These are phyloP conservation scores for Endotrypanum monterogeii DNA, from an alignment of 208 protist species.

Conservation along the genomic window DNA sequence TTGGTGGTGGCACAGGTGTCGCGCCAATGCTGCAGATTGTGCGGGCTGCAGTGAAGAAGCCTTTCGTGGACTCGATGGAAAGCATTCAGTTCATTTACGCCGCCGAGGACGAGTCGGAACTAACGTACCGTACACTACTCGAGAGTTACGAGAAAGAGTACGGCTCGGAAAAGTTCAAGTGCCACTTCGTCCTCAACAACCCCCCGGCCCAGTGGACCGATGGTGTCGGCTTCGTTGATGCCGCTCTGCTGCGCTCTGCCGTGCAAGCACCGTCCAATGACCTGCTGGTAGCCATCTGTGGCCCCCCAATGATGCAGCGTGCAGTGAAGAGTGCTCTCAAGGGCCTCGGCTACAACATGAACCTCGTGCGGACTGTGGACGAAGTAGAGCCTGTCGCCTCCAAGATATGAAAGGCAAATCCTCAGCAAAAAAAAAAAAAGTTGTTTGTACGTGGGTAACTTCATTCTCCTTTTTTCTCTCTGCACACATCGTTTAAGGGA, in stretches of 20 bases:
- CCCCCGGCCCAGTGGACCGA: slow-evolving; percentile 67
- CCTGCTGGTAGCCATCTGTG: slow-evolving; percentile 75
- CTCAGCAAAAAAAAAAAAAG: not conserved
- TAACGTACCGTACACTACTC: slow-evolving; percentile 62
- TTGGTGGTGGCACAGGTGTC: slow-evolving; percentile 88
- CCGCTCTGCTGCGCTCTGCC: slow-evolving; percentile 41
- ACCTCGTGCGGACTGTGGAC: slow-evolving; percentile 48
- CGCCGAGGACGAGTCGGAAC: slow-evolving; percentile 57
- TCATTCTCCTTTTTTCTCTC: not conserved
- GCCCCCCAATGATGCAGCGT: slow-evolving; percentile 74
- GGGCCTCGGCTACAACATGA: slow-evolving; percentile 54
- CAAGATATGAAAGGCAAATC: slow-evolving; percentile 32
- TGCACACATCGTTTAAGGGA: not conserved
- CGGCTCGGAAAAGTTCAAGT: slow-evolving; percentile 58
- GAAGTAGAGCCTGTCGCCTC: slow-evolving; percentile 36
- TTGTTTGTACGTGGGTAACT: not conserved
- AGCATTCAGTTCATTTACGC: slow-evolving; percentile 74
- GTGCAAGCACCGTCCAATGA: slow-evolving; percentile 64
- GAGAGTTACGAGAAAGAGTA: slow-evolving; percentile 48
- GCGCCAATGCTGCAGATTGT: slow-evolving; percentile 94
- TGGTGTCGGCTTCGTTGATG: slow-evolving; percentile 66
- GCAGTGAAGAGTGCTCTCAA: slow-evolving; percentile 40
- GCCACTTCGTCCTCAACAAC: slow-evolving; percentile 66
- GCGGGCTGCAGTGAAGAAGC: slow-evolving; percentile 73
- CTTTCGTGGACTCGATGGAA: slow-evolving; percentile 52